Evolutionary conservation across 306 rosid species (phyloP), one percentile per base, ranked within the genome.

Genomic region (Vicia villosa): DNA sequence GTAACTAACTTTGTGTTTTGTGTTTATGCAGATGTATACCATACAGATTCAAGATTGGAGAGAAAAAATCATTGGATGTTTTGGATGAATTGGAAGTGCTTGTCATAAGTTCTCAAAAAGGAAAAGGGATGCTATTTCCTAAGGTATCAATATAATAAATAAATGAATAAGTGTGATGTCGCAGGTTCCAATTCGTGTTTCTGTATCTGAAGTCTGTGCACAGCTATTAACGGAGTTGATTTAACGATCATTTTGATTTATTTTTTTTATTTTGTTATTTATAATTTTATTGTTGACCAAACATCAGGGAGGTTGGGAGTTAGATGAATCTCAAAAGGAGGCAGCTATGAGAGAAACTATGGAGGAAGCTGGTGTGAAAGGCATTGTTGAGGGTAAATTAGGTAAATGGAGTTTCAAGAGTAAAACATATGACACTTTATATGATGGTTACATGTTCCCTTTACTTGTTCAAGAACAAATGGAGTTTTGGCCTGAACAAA

Each of bases 391-490:
- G 96, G 68, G 77, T 56, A 82, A 86, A 79, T 63, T 92, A 80
- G 98, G 98, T 13, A 77, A 85, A 67, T 92, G 98, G 98, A 86
- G 85, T 62, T 92, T 92, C 90, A 90, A 86, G 85, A 92, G 98
- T 77, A 92, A 85, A 80, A 82, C 91, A 63, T 81, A 85, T 42
- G 96, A 86, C n/a, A 63, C 96, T 10, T 72, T 67, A 49, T 86
- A 92, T 42, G 93, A 88, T 72, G 98, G 96, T 3, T 90, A 84
- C 90, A 90, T 92, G 98, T 92, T 90, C 78, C 98, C 98, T 70
- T 20, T 92, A 26, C 96, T 64, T 40, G 96, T 92, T 54, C 69
- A 88, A 72, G 96, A 90, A 77, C 91, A 92, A 75, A 68, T 90
- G 3, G 98, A 92, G 41, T 79, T 82, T 16, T 92, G 96, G 98